Base-by-base conservation (phyloP, 495 filamentous ascomycete species). In the Umbilicaria muhlenbergii region DNA sequence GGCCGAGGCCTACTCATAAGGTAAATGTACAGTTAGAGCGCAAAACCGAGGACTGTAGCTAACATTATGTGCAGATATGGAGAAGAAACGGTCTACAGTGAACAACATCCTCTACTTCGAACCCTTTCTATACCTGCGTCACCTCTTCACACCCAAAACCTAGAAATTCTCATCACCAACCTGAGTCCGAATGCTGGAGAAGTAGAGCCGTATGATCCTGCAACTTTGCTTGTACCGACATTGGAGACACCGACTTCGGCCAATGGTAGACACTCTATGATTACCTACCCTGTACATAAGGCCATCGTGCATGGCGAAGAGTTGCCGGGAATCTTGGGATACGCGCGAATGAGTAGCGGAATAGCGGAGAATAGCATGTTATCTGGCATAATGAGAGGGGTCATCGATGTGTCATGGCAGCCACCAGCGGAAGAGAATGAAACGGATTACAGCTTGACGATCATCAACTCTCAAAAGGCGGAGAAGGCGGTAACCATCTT, bases 281-380 rank as follows among this genome's bases (percentile, higher is more conserved):
- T 93, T 11, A 75, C 77, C 10, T 85, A 87, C 43, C 88, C 91
- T 0, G 85, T 94, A 13, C 91, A 98, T 51, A 81, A 80, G 57
- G 74, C 80, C 10, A 58, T 96, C 18, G 48, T 95, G 12, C 76
- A 92, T 31, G 78, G 75, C 3, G 70, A 80, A 35, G 88, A 85
- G 0, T 53, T 77, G 15, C 63, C 73, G 15, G 71, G 68, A 7
- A 49, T 75, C 1, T 56, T 74, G 10, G 61, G 67, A 11, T 73
- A 75, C 44, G 67, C 73, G 41, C 57, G 59, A 3, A 58, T 68
- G 43, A 51, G 66, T 38, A 46, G 64, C 45, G 58, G 58, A 21
- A 54, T 52, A 12, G 61, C 67, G 24, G 53, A 58, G 14, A 45
- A 59, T 5, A 28, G 4, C 6, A 28, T 6, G 24, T 10, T 28